A percentile compares a stretch with the other conserved stretches of the same genome.
Conservation (phyloP, 169 alveolate species). For the Plasmodium sp. region DNA sequence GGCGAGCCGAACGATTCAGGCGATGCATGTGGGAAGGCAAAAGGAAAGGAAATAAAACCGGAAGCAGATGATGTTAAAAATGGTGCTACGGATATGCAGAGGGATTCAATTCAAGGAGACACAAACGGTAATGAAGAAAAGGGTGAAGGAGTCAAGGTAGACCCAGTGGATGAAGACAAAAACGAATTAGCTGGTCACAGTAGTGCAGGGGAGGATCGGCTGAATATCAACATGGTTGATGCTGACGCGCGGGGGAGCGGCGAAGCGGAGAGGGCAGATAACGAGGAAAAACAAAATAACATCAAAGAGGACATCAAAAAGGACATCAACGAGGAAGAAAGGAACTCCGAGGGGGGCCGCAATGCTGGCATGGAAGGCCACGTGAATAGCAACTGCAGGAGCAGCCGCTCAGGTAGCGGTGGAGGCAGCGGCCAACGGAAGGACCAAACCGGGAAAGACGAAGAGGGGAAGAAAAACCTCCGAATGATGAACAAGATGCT, state of each 20-base stretch:
- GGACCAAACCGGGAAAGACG: neutral
- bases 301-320: neutral
- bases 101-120: neutral
- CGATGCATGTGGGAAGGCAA: neutral
- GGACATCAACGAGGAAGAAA: neutral
- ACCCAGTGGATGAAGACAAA: neutral
- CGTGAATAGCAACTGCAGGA: neutral
- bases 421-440: neutral
- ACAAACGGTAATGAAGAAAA: neutral
- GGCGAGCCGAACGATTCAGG: neutral
- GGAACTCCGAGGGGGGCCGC: neutral
- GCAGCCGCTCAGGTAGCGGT: neutral
- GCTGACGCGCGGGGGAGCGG: neutral
- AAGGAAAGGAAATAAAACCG: neutral
- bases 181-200: neutral
- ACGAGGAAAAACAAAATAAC: neutral
- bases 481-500: constrained; percentile 50
- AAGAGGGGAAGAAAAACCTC: constrained; percentile 3
- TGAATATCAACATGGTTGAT: neutral
- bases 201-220: neutral
- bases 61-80: neutral
- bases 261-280: neutral
- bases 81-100: neutral
- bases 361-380: neutral
- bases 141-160: neutral